These are phyloP conservation scores for Penicillium chermesinum DNA, from an alignment of 495 filamentous ascomycete species.

Conservation along the genomic window DNA sequence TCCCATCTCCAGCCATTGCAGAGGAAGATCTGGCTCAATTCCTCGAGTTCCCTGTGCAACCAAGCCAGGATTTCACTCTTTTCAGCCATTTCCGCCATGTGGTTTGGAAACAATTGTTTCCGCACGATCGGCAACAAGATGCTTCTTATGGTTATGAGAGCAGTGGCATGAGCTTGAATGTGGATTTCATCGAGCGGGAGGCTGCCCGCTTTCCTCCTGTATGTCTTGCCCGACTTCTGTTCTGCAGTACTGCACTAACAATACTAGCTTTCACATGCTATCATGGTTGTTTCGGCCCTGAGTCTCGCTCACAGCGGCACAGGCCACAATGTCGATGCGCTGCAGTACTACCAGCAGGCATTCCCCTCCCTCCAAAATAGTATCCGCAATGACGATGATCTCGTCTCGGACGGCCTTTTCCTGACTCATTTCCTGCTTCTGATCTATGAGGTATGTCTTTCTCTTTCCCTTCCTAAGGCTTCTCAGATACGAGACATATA, in stretches of 20 bases:
- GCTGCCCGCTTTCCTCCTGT: slow-evolving; percentile 50
- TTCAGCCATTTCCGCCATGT: slow-evolving; percentile 42
- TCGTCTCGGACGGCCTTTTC: slow-evolving; percentile 53
- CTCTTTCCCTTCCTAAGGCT: not conserved
- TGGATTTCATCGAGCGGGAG: slow-evolving; percentile 46
- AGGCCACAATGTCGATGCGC: slow-evolving; percentile 41
- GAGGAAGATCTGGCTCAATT: slow-evolving; percentile 12
- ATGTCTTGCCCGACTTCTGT: not conserved
- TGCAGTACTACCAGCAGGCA: slow-evolving; percentile 54
- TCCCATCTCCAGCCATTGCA: slow-evolving; percentile 16
- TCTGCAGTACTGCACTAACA: not conserved
- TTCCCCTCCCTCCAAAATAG: slow-evolving; percentile 45
- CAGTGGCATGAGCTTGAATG: slow-evolving; percentile 28
- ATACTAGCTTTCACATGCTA: slow-evolving; percentile 52
- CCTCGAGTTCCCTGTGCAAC: slow-evolving; percentile 17
- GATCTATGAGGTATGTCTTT: slow-evolving; percentile 48
- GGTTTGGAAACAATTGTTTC: slow-evolving; percentile 39
- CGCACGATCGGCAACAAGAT: slow-evolving; percentile 16
- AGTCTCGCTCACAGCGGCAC: slow-evolving; percentile 47
- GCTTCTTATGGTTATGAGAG: slow-evolving; percentile 21
- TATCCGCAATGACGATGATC: slow-evolving; percentile 42
- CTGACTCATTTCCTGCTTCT: slow-evolving; percentile 58
- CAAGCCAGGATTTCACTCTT: slow-evolving; percentile 31
- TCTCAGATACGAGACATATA: slow-evolving; percentile 2
- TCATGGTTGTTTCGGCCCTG: slow-evolving; percentile 55